Base-by-base conservation (phyloP, 2,329 filamentous ascomycete species). In the Fusarium sp. region DNA sequence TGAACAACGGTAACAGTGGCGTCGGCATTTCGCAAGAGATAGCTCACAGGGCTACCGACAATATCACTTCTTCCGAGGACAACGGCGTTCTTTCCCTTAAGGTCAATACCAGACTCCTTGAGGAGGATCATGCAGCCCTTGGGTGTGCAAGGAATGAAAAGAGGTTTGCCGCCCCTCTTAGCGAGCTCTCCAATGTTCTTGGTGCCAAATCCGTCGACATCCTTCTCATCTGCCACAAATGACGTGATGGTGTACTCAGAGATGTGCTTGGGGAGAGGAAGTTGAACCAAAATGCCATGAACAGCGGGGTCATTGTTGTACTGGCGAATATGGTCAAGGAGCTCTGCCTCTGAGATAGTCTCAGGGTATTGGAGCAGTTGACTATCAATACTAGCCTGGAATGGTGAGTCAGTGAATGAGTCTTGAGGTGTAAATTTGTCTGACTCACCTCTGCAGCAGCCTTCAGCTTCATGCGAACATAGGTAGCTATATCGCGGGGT, bases 391-490 rank as follows among this genome's bases (percentile, higher is more conserved):
- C 93, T 94, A 78, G 94, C 94, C 92, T 95, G 75, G 49, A 16
- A 29, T 10, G 15, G 13, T 51, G 25, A 38, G 41, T 49, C 25
- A 47, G 34, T 53, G 25, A 51, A 11, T 18, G 16, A 24, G 43
- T 38, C 34, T 53, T 69, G 59, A 71, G 16, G 8, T 6, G 13
- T 3, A 5, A 27, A 53, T 13, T 6, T 34, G 9, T 12, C 8
- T 52, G 24, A 56, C 83, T 74, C 84, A 94, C 92, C 87, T 98
- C 96, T 80, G 93, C 86, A 62, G 96, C 96, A 72, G 96, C 96
- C 87, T 98, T 99, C 78, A 98, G 85, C 86, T 99, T 99, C 96
- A 99, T 99, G 83, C 94, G 94, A 82, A 99, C 95, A 92, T 99
- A 99, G 55, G 95, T 98, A 78, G 91, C 92, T 95, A 77, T 24